Conservation (phyloP, 306 rosid genomes). For the Rosa lucieae region DNA sequence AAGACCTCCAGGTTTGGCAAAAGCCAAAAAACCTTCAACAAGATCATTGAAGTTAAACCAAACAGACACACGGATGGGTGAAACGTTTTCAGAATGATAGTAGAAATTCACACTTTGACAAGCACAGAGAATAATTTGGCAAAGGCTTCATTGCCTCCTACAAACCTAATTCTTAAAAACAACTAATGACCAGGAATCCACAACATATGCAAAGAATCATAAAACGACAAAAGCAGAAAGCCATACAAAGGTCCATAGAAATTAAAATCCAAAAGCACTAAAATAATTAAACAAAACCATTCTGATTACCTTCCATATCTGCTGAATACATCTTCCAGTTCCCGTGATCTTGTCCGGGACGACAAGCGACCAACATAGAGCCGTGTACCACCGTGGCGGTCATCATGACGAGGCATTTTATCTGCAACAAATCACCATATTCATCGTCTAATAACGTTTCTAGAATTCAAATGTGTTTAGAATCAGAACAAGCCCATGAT, state of each 20-base stretch:
- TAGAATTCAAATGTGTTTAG: not conserved
- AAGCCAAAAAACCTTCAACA: slow-evolving; percentile 63
- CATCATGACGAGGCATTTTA: slow-evolving; percentile 49
- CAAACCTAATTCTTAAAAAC: slow-evolving; percentile 5
- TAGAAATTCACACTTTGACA: slow-evolving; percentile 25
- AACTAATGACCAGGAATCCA: slow-evolving; percentile 1
- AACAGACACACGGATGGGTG: slow-evolving; percentile 36
- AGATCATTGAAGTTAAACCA: slow-evolving; percentile 61
- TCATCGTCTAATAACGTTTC: not conserved
- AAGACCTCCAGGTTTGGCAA: slow-evolving; percentile 62
- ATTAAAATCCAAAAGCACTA: not conserved
- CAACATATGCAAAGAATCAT: slow-evolving; percentile 2
- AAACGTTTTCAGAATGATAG: slow-evolving; percentile 26
- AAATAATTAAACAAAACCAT: not conserved
- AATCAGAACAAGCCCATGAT: not conserved
- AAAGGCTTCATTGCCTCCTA: slow-evolving; percentile 2
- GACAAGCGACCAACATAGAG: slow-evolving; percentile 54
- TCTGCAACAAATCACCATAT: slow-evolving; percentile 11
- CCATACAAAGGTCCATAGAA: not conserved
- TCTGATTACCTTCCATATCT: slow-evolving; percentile 46
- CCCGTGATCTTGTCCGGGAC: slow-evolving; percentile 48
- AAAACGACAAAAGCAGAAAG: not conserved
- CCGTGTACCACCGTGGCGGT: slow-evolving; percentile 50
- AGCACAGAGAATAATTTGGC: slow-evolving; percentile 19
- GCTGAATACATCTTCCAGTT: slow-evolving; percentile 48